Conservation (phyloP, 139 green algal genomes). For the Pseudopediastrum boryanum region DNA sequence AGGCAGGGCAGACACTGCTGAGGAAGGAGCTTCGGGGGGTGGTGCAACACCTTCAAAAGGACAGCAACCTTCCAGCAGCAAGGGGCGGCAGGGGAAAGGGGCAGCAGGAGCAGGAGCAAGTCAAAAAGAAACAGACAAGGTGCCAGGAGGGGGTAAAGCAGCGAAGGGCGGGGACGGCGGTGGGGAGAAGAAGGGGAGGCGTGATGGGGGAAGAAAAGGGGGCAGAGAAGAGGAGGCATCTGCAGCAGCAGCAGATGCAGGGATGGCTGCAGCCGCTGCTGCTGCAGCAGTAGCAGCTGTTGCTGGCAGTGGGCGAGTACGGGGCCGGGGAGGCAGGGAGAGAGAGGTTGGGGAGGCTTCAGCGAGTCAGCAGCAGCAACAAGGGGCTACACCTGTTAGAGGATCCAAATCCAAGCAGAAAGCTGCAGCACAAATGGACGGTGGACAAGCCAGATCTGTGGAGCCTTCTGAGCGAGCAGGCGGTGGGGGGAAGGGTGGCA, state of each 20-base stretch:
- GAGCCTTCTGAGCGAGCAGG: too few relatives aligned
- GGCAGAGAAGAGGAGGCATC: not conserved
- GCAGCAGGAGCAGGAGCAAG: not conserved
- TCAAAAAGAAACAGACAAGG: not conserved
- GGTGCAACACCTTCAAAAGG: too few relatives aligned
- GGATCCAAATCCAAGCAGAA: too few relatives aligned
- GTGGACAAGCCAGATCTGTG: too few relatives aligned
- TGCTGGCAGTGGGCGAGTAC: slow-evolving; percentile 7
- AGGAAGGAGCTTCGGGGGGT: too few relatives aligned
- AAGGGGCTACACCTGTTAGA: too few relatives aligned
- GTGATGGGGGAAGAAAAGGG: not conserved
- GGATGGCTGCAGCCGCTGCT: not conserved
- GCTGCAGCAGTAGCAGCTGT: not conserved
- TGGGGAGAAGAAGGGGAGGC: not conserved
- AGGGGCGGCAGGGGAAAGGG: not conserved
- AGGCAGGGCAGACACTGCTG: not conserved
- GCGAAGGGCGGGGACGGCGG: not conserved
- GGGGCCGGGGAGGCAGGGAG: too few relatives aligned
- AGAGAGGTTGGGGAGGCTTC: too few relatives aligned
- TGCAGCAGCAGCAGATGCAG: slow-evolving; percentile 10
- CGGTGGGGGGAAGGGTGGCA: not conserved
- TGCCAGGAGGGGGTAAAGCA: not conserved
- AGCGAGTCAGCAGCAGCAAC: too few relatives aligned
- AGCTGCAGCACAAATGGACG: too few relatives aligned
- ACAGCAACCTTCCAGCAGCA: too few relatives aligned